Percentiles rank a stretch among this genome's conserved stretches.
Evolutionary conservation across 768 basidiomycete species (phyloP).

Genomic region (Boletus sensibilis): DNA sequence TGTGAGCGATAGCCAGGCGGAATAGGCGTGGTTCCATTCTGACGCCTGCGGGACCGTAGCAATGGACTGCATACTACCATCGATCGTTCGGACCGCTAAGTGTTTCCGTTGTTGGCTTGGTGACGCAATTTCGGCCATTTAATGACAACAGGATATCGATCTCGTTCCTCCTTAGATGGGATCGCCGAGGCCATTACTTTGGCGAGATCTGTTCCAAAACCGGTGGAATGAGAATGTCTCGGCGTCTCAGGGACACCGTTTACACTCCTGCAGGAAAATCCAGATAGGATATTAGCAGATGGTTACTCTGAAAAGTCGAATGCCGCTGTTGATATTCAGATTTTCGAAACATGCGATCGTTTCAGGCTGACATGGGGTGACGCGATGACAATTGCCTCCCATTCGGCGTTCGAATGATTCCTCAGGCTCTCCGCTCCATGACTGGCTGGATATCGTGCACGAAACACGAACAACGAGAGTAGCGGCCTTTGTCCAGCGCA

Average conservation of each 20-base stretch:
- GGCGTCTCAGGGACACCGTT: neutral
- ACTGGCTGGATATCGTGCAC: slow-evolving; percentile 22
- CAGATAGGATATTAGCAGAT: neutral
- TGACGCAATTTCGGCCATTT: slow-evolving; percentile 28
- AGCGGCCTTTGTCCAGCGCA: slow-evolving; percentile 6
- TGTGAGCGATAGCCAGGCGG: slow-evolving; percentile 28
- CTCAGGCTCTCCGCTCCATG: slow-evolving; percentile 13
- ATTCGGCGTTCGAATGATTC: slow-evolving; percentile 4
- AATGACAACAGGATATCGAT: slow-evolving; percentile 10
- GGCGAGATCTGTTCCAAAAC: slow-evolving; percentile 13
- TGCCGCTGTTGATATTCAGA: neutral
- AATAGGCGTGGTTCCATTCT: slow-evolving; percentile 32
- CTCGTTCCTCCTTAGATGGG: slow-evolving; percentile 13
- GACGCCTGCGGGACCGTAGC: slow-evolving; percentile 24
- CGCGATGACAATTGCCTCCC: slow-evolving; percentile 4
- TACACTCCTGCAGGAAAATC: neutral
- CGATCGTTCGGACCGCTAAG: slow-evolving; percentile 18
- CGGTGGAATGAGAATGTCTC: neutral
- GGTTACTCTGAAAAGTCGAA: neutral
- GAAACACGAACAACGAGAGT: slow-evolving; percentile 18
- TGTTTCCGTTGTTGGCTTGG: slow-evolving; percentile 12
- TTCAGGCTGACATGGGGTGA: slow-evolving; percentile 13
- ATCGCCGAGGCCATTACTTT: slow-evolving; percentile 19
- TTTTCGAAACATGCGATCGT: slow-evolving; percentile 14
- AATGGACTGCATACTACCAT: slow-evolving; percentile 17